Evolutionary conservation across 1,284 basidiomycete species (phyloP).

Genomic region (Ustilago hordei): DNA sequence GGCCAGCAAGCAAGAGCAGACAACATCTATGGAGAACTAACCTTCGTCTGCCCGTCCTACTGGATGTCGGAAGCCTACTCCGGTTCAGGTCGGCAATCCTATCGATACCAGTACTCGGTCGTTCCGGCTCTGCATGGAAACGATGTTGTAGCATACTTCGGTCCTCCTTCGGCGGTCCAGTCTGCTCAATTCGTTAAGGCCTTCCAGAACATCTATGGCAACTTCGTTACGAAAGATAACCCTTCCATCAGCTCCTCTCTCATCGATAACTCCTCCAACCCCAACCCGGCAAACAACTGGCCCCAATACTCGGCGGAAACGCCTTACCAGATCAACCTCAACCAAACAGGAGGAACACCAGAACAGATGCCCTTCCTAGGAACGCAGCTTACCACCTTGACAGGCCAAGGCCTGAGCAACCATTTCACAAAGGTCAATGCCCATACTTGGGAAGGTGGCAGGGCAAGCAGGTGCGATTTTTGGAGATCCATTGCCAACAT

Average conservation of each 20-base stretch:
- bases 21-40: conserved; percentile 45
- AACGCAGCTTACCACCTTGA: conserved; percentile 7
- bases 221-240: conserved; percentile 35
- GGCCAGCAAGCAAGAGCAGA: conserved; percentile 37
- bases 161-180: conserved; percentile 18
- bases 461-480: conserved; percentile 15
- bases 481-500: conserved; percentile 19
- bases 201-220: conserved; percentile 37
- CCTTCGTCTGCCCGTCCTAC: conserved; percentile 46
- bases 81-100: conserved; percentile 28
- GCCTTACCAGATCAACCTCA: conserved; percentile 42
- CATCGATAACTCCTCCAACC: conserved; percentile 8
- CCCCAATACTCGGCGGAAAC: conserved; percentile 18
- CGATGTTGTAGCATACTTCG: conserved; percentile 37
- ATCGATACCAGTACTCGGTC: conserved; percentile 44
- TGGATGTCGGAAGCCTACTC: conserved; percentile 45
- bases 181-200: conserved; percentile 31
- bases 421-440: conserved; percentile 24
- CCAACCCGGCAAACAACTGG: conserved; percentile 29
- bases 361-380: conserved; percentile 7
- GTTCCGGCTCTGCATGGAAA: conserved; percentile 35
- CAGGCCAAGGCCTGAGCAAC: conserved; percentile 1
- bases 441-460: conserved; percentile 24
- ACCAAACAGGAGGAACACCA: conserved; percentile 32
- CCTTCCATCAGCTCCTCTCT: conserved; percentile 34